These are phyloP conservation scores for Magnolia sinica DNA, from an alignment of 164 flowering plant genomes.

Conservation along the genomic window DNA sequence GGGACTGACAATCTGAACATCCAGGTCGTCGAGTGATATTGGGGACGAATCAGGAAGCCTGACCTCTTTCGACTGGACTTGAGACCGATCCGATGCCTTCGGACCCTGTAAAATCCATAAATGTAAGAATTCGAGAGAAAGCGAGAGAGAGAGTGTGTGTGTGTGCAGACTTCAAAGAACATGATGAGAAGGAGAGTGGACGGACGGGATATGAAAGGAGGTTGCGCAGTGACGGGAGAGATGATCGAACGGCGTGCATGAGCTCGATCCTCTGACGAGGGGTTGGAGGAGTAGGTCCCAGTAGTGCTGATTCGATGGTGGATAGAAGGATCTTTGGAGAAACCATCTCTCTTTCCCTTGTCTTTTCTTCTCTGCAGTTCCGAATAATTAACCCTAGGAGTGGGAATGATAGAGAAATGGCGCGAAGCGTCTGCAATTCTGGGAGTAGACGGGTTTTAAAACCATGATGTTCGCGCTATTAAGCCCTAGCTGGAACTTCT, in stretches of 20 bases:
- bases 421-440: background rate
- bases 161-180: background rate
- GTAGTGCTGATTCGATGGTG: conserved; percentile 55
- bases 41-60: conserved; percentile 76
- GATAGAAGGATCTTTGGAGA: conserved; percentile 70
- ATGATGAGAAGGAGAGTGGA: background rate
- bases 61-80: conserved; percentile 76
- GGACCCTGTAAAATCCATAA: conserved; percentile 52
- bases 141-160: background rate
- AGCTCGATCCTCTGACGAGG: conserved; percentile 79
- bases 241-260: conserved; percentile 67
- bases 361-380: background rate
- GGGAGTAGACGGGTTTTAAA: background rate
- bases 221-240: conserved; percentile 50
- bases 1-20: conserved; percentile 76
- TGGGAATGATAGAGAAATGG: background rate
- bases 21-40: conserved; percentile 84
- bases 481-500: background rate
- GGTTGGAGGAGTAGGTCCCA: conserved; percentile 61
- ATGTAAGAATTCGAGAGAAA: background rate
- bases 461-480: background rate
- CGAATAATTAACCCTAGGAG: background rate
- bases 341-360: conserved; percentile 42
- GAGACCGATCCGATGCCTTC: conserved; percentile 70
- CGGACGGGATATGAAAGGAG: conserved; percentile 75